Conservation (phyloP, 2,329 filamentous ascomycete species). For the Didymella arachidicola region DNA sequence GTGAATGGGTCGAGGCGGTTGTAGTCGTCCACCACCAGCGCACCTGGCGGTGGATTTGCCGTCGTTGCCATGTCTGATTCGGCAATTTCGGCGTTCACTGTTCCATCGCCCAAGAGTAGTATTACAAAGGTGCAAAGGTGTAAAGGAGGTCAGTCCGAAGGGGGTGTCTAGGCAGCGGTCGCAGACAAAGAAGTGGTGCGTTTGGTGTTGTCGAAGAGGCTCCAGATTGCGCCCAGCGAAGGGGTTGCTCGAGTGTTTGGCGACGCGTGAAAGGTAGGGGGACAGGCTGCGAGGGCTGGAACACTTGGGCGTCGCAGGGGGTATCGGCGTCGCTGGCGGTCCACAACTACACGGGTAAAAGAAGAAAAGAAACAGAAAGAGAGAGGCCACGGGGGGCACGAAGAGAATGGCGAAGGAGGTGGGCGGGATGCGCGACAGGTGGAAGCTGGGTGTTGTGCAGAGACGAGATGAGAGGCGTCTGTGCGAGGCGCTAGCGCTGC, state of each 20-base stretch:
- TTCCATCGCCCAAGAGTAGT: slow-evolving; percentile 38
- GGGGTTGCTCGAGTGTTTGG: slow-evolving; percentile 12
- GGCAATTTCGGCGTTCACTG: slow-evolving; percentile 27
- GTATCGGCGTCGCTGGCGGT: slow-evolving; percentile 17
- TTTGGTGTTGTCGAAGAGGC: neutral
- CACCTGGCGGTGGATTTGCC: slow-evolving; percentile 53
- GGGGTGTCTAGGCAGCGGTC: neutral
- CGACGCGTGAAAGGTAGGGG: slow-evolving; percentile 20
- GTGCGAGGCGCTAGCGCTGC: slow-evolving; percentile 20
- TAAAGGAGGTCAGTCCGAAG: slow-evolving; percentile 7
- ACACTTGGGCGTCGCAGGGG: slow-evolving; percentile 8
- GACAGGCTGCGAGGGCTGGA: slow-evolving; percentile 18
- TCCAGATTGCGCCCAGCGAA: slow-evolving; percentile 6
- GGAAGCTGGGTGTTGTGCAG: slow-evolving; percentile 15
- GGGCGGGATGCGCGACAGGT: slow-evolving; percentile 9
- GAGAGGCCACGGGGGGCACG: slow-evolving; percentile 19
- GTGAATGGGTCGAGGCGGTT: slow-evolving; percentile 57
- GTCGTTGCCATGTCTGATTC: slow-evolving; percentile 52
- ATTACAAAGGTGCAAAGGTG: slow-evolving; percentile 15
- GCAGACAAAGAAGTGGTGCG: slow-evolving; percentile 4
- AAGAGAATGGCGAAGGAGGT: slow-evolving; percentile 21
- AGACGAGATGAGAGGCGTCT: slow-evolving; percentile 19
- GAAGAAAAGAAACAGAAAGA: slow-evolving; percentile 20
- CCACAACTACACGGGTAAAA: slow-evolving; percentile 6
- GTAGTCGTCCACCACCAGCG: slow-evolving; percentile 50